Percentiles rank a stretch among this genome's conserved stretches.
phyloP scores from a whole-genome alignment of 129 eudicot genomes.

The Oenanthe sinensis region DNA sequence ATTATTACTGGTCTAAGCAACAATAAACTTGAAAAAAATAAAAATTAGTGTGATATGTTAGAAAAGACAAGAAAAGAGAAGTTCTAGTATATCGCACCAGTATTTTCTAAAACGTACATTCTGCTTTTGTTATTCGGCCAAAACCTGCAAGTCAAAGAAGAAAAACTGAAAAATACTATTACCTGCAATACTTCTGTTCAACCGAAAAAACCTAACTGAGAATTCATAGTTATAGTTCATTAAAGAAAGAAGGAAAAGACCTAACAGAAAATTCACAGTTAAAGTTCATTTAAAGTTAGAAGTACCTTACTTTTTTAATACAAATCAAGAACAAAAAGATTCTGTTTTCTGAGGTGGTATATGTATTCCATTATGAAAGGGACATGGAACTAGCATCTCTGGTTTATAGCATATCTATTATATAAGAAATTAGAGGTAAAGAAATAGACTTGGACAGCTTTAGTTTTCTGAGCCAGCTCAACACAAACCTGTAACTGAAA shows the following conservation, averaged over 20 bases:
- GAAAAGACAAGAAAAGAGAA: background rate
- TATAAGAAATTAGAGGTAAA: background rate
- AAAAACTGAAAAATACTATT: background rate
- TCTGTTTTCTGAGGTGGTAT: too few species aligned
- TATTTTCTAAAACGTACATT: conserved; percentile 84
- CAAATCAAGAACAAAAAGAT: too few species aligned
- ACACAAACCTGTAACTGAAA: conserved; percentile 70
- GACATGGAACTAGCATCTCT: background rate
- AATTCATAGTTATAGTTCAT: too few species aligned
- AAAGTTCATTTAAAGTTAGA: too few species aligned
- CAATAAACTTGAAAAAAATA: too few species aligned
- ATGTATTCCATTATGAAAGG: background rate
- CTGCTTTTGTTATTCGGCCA: conserved; percentile 99
- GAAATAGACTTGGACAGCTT: background rate
- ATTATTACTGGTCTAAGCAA: background rate
- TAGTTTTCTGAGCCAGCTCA: background rate
- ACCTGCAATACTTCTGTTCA: background rate
- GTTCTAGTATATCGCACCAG: conserved; percentile 40
- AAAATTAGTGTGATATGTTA: background rate
- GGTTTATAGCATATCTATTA: background rate
- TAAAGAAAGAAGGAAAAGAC: background rate
- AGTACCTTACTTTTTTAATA: too few species aligned
- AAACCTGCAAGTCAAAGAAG: conserved; percentile 33
- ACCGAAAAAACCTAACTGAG: background rate
- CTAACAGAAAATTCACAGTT: background rate